phyloP scores from a whole-genome alignment of 2,329 filamentous ascomycete species.

The Colletotrichum ledebouriae region DNA sequence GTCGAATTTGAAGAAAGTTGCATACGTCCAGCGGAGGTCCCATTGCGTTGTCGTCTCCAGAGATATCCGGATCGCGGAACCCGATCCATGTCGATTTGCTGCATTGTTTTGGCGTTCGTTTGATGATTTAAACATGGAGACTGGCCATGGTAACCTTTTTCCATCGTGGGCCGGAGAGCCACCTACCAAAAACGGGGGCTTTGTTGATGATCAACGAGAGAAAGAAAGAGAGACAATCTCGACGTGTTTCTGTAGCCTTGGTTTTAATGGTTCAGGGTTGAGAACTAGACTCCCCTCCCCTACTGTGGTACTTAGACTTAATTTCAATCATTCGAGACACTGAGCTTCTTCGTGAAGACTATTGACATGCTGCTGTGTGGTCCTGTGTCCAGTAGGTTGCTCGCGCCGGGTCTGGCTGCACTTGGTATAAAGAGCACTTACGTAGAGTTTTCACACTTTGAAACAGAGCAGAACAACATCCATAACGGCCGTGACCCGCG shows the following conservation, averaged over 20 bases:
- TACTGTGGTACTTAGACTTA: conserved; percentile 23
- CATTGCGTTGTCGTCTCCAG: conserved; percentile 9
- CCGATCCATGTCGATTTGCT: conserved; percentile 35
- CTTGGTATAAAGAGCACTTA: no score
- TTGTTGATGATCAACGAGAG: conserved; percentile 12
- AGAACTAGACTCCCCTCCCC: conserved; percentile 26
- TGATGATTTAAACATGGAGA: background rate
- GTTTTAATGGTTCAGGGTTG: conserved; percentile 34
- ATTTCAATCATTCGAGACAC: conserved; percentile 18
- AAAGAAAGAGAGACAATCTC: conserved; percentile 12
- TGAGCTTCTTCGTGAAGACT: background rate
- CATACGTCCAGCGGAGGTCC: conserved; percentile 13
- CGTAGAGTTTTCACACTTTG: no score
- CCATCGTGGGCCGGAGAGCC: background rate
- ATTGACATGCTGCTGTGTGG: background rate
- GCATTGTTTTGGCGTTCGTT: conserved; percentile 36
- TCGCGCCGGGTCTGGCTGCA: no score
- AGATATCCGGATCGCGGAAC: conserved; percentile 39
- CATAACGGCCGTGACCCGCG: no score
- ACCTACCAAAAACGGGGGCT: background rate
- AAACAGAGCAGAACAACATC: no score
- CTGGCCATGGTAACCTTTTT: conserved; percentile 5
- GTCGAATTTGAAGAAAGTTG: background rate
- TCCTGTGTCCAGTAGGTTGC: no score
- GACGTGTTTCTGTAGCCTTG: conserved; percentile 19